Evolutionary conservation across 2,329 filamentous ascomycete species (phyloP).

Genomic region (Clonostachys rhizophaga): DNA sequence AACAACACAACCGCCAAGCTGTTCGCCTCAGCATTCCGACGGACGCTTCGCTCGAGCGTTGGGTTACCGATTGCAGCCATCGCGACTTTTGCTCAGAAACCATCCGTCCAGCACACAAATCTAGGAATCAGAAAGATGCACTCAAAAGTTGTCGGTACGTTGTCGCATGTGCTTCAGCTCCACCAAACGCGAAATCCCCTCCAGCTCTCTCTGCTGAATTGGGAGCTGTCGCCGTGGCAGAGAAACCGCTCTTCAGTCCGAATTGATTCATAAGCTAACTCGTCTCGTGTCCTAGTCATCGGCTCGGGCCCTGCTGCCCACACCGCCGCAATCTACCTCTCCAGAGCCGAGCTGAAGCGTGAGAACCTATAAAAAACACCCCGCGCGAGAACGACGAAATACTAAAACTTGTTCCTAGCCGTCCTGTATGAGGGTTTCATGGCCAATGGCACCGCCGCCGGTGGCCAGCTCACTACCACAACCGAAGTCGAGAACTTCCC

Average conservation of each 20-base stretch:
- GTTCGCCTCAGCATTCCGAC: slow-evolving; percentile 81
- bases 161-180: slow-evolving; percentile 5
- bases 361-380: slow-evolving; percentile 16
- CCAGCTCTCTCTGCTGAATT: neutral
- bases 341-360: slow-evolving; percentile 89
- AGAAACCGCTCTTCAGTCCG: neutral
- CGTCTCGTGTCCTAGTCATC: slow-evolving; percentile 46
- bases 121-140: slow-evolving; percentile 67
- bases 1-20: slow-evolving; percentile 61
- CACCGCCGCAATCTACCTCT: slow-evolving; percentile 94
- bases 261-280: neutral
- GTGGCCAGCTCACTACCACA: slow-evolving; percentile 95
- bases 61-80: slow-evolving; percentile 70
- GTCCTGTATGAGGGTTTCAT: slow-evolving; percentile 98
- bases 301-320: slow-evolving; percentile 97
- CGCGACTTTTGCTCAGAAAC: slow-evolving; percentile 55
- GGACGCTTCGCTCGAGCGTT: slow-evolving; percentile 71
- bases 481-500: slow-evolving; percentile 99
- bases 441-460: slow-evolving; percentile 92
- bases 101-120: slow-evolving; percentile 27
- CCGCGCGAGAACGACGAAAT: neutral
- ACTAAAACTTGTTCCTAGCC: slow-evolving; percentile 35
- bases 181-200: neutral
- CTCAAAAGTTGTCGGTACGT: slow-evolving; percentile 84
- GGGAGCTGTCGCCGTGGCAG: neutral